Percentiles rank a stretch among this genome's conserved stretches.
These are phyloP conservation scores for Solanum hybrid DNA, from an alignment of 305 asterid genomes.

Conservation along the genomic window DNA sequence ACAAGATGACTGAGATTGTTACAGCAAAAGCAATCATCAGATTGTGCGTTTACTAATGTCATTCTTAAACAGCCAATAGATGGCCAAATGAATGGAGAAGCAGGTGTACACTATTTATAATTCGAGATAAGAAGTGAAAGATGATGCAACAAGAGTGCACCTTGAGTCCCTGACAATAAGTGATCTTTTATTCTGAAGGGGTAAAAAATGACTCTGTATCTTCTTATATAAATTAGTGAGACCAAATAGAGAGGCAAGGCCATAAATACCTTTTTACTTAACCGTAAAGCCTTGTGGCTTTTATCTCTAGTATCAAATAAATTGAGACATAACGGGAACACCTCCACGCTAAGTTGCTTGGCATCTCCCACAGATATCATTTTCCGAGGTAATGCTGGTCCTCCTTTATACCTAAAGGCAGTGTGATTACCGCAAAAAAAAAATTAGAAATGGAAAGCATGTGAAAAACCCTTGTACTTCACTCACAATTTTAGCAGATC, in stretches of 20 bases:
- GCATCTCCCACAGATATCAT: slow-evolving; percentile 75
- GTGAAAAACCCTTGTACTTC: neutral
- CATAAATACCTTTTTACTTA: neutral
- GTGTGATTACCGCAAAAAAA: neutral
- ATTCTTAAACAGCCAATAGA: neutral
- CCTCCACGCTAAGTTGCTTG: slow-evolving; percentile 70
- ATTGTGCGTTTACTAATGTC: neutral
- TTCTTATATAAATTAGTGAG: neutral
- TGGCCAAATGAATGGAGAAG: neutral
- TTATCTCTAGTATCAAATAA: slow-evolving; percentile 61
- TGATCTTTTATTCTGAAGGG: neutral
- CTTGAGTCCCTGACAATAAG: neutral
- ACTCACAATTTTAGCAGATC: neutral
- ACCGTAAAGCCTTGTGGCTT: slow-evolving; percentile 29
- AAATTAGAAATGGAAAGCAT: slow-evolving; percentile 6
- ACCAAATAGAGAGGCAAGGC: neutral
- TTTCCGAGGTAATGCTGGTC: slow-evolving; percentile 70
- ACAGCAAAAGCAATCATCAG: neutral
- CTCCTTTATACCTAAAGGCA: slow-evolving; percentile 76
- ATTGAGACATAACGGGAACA: slow-evolving; percentile 67
- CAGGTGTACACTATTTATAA: neutral
- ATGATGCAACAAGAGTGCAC: neutral
- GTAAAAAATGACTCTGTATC: neutral
- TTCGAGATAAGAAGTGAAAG: neutral
- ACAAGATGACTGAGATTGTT: neutral